Evolutionary conservation across 352 stramenopile species (phyloP).

Genomic region (Poterioochromonas sp.): DNA sequence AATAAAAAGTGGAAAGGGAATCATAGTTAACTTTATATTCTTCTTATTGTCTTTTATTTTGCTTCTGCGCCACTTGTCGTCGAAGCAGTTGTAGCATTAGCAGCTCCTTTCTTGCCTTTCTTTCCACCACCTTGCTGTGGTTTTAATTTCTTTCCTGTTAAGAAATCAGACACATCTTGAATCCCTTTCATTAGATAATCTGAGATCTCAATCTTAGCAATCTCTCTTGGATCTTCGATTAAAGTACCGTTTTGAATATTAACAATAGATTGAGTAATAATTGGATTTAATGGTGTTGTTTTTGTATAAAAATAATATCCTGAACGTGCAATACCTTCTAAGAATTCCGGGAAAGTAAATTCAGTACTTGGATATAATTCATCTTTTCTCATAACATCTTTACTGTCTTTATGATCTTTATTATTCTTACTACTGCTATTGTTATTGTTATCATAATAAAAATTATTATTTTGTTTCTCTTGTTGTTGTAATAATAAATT

Average conservation of each 20-base stretch:
- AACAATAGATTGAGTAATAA: background rate
- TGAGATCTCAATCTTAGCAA: background rate
- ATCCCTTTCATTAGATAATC: background rate
- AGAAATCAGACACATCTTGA: background rate
- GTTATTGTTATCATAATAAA: background rate
- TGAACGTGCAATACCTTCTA: conserved; percentile 7
- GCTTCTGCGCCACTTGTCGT: background rate
- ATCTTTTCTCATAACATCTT: background rate
- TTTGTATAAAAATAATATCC: conserved; percentile 5
- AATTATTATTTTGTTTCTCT: background rate
- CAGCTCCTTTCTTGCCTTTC: background rate
- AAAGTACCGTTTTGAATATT: background rate
- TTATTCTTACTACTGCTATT: background rate
- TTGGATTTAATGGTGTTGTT: background rate
- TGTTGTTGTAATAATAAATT: background rate
- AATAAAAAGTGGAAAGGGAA: no score
- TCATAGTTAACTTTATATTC: no score
- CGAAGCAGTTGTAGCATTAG: background rate
- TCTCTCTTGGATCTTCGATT: background rate
- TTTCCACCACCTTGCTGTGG: no score
- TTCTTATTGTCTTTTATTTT: background rate
- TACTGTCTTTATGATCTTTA: background rate
- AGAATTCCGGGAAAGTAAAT: conserved; percentile 30
- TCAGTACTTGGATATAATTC: background rate
- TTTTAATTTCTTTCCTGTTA: background rate